These are phyloP conservation scores for Leptomonas pyrrhocoris DNA, from an alignment of 208 protist genomes.

Conservation along the genomic window DNA sequence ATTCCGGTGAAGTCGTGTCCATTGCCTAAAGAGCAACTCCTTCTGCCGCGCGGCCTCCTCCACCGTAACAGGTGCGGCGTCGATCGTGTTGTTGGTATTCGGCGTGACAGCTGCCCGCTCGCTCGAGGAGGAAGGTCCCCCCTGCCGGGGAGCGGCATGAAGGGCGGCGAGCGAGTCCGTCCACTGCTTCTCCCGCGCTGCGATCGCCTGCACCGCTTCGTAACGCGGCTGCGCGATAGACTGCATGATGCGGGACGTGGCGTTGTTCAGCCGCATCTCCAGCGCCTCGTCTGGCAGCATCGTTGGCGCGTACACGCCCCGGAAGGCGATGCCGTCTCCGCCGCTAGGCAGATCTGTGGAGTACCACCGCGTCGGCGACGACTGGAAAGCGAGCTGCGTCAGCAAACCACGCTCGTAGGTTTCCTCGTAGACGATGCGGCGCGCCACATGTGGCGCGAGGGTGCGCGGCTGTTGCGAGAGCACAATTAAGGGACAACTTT, in stretches of 20 bases:
- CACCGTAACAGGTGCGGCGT: not conserved
- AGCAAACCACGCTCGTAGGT: conserved; percentile 52
- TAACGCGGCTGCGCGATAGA: conserved; percentile 26
- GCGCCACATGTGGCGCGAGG: conserved; percentile 4
- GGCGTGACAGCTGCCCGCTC: not conserved
- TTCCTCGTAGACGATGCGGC: conserved; percentile 62
- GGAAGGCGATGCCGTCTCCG: conserved; percentile 22
- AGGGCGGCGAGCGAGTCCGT: not conserved
- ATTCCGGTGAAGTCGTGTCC: conserved; percentile 24
- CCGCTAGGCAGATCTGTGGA: conserved; percentile 32
- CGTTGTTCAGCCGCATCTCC: conserved; percentile 6
- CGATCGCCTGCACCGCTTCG: not conserved
- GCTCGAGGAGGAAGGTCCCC: not conserved
- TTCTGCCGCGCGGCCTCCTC: conserved; percentile 36
- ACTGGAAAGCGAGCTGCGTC: conserved; percentile 29
- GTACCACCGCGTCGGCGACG: conserved; percentile 35
- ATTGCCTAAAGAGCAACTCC: conserved; percentile 33
- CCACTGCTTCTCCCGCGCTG: not conserved
- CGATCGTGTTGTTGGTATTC: not conserved
- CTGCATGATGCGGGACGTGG: conserved; percentile 7
- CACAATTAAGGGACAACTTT: no score
- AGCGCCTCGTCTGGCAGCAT: conserved; percentile 16
- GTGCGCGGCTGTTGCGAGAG: no score
- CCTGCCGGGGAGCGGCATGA: no score
- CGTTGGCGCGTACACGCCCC: conserved; percentile 13